Conservation (phyloP, 2,329 filamentous ascomycete genomes). For the Penicillium paneum region DNA sequence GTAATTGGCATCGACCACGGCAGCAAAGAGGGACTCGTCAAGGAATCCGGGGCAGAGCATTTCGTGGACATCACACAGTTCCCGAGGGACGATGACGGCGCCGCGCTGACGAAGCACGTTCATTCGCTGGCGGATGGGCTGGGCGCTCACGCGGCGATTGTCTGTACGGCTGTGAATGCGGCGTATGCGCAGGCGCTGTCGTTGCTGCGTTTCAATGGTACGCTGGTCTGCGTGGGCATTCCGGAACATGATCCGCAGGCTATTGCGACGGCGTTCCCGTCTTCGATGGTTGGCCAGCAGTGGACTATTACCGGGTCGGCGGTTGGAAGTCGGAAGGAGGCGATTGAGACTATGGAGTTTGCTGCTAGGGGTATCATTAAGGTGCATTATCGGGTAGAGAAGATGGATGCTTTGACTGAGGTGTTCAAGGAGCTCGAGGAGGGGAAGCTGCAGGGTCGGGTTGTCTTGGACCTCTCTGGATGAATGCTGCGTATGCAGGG, state of each 20-base stretch:
- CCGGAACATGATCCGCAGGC: conserved; percentile 46
- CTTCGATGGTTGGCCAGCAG: conserved; percentile 41
- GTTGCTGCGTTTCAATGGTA: conserved; percentile 49
- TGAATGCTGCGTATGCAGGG: not conserved
- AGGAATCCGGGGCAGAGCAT: conserved; percentile 61
- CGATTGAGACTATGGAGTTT: conserved; percentile 48
- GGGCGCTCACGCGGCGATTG: conserved; percentile 54
- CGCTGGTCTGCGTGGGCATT: conserved; percentile 52
- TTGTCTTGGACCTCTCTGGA: conserved; percentile 44
- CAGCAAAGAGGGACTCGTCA: conserved; percentile 58
- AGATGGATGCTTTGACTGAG: conserved; percentile 47
- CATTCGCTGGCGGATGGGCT: conserved; percentile 53
- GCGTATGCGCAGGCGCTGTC: conserved; percentile 50
- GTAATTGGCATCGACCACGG: conserved; percentile 65
- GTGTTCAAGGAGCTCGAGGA: conserved; percentile 47
- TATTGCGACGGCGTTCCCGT: conserved; percentile 47
- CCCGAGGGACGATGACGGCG: conserved; percentile 46
- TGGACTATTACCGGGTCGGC: conserved; percentile 48
- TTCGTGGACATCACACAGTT: conserved; percentile 62
- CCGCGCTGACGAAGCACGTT: conserved; percentile 53
- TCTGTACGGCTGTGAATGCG: conserved; percentile 50
- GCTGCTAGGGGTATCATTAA: conserved; percentile 47
- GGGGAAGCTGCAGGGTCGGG: conserved; percentile 45
- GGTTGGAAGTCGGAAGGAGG: conserved; percentile 51
- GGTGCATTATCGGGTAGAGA: conserved; percentile 42